These are phyloP conservation scores for Fomitopsis serialis DNA, from an alignment of 768 basidiomycete genomes.

Conservation along the genomic window DNA sequence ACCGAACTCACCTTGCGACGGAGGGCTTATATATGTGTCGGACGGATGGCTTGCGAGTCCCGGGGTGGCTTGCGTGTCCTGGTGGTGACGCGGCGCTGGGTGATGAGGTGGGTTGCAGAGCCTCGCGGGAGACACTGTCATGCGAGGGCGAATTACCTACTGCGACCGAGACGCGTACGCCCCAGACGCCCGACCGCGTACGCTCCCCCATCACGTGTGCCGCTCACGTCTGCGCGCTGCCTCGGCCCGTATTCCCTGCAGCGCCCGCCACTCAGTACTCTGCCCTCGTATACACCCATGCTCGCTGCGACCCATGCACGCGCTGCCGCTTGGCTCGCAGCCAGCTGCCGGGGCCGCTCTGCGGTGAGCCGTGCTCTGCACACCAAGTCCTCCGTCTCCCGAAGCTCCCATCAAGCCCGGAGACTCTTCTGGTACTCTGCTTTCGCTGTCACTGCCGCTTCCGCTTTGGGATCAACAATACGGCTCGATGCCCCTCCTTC, in stretches of 20 bases:
- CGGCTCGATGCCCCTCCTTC: slow-evolving; percentile 40
- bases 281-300: not conserved
- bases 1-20: slow-evolving; percentile 9
- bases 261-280: too few relatives aligned
- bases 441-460: slow-evolving; percentile 27
- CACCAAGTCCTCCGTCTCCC: not conserved
- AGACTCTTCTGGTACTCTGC: slow-evolving; percentile 15
- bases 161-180: slow-evolving; percentile 4
- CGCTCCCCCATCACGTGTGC: not conserved
- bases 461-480: slow-evolving; percentile 25
- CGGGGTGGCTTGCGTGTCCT: slow-evolving; percentile 12
- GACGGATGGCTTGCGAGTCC: slow-evolving; percentile 20
- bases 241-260: too few relatives aligned
- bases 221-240: not conserved
- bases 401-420: not conserved
- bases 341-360: not conserved
- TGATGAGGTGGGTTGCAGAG: not conserved
- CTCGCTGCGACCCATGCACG: not conserved
- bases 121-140: not conserved
- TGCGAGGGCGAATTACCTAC: not conserved
- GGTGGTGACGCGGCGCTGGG: slow-evolving; percentile 5
- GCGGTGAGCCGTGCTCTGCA: not conserved
- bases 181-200: slow-evolving; percentile 1
- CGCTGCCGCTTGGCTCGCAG: not conserved
- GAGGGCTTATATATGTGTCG: slow-evolving; percentile 4